These are phyloP conservation scores for Dipodascus albidus DNA, from an alignment of 805 yeast genomes.

Conservation along the genomic window DNA sequence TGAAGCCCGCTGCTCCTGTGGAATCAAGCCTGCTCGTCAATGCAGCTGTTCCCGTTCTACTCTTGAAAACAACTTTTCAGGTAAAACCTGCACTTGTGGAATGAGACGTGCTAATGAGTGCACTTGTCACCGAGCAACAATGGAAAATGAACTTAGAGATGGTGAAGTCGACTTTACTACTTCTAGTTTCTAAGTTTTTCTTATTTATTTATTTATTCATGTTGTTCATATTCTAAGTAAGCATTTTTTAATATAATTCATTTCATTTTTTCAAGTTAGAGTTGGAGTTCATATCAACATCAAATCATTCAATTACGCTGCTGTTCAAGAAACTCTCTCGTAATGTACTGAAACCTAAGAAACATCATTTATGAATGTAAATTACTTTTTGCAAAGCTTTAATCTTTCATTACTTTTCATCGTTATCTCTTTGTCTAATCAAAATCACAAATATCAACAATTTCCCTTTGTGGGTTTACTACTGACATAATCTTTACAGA, in stretches of 20 bases:
- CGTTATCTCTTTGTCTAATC: too few relatives aligned
- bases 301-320: too few relatives aligned
- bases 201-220: too few relatives aligned
- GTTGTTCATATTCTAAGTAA: neutral
- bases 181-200: neutral
- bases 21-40: conserved; percentile 45
- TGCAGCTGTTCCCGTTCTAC: conserved; percentile 45
- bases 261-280: too few relatives aligned
- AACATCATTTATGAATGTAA: too few relatives aligned
- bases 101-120: conserved; percentile 41
- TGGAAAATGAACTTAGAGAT: conserved; percentile 32
- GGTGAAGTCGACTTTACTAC: conserved; percentile 51
- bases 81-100: conserved; percentile 50
- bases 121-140: conserved; percentile 40
- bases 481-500: too few relatives aligned
- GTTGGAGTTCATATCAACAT: too few relatives aligned
- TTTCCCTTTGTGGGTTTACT: neutral
- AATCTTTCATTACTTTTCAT: too few relatives aligned
- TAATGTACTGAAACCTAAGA: too few relatives aligned
- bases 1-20: conserved; percentile 55
- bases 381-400: too few relatives aligned
- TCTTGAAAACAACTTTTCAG: conserved; percentile 37
- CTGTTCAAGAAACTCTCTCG: too few relatives aligned
- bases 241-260: too few relatives aligned
- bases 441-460: neutral